Conservation (phyloP, 1,139 yeast genomes). For the Diutina ranongensis region DNA sequence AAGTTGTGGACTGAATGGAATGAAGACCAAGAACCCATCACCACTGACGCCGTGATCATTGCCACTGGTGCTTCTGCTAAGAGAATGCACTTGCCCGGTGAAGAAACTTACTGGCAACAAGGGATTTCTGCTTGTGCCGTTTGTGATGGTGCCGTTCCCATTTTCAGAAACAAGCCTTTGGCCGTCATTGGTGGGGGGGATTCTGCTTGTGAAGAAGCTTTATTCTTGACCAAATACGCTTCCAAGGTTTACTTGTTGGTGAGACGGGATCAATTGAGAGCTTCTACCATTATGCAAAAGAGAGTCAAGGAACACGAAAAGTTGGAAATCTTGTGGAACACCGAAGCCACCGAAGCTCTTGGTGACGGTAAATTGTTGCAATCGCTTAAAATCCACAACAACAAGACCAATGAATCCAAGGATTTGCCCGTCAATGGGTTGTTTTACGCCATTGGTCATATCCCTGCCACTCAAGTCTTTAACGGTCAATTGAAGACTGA, state of each 20-base stretch:
- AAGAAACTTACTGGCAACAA: constrained; percentile 96
- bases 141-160: constrained; percentile 98
- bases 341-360: constrained; percentile 76
- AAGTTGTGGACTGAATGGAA: constrained; percentile 94
- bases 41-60: constrained; percentile 83
- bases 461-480: constrained; percentile 84
- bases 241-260: constrained; percentile 89
- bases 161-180: constrained; percentile 92
- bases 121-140: constrained; percentile 99
- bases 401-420: constrained; percentile 52
- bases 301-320: constrained; percentile 76
- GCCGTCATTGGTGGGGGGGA: constrained; percentile 99
- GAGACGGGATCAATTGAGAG: constrained; percentile 88
- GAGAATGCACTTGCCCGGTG: constrained; percentile 90
- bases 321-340: constrained; percentile 82
- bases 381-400: constrained; percentile 52
- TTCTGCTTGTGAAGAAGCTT: constrained; percentile 98
- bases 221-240: constrained; percentile 91
- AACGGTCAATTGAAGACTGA: constrained; percentile 72
- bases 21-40: constrained; percentile 79
- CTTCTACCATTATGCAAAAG: constrained; percentile 93
- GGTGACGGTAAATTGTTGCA: constrained; percentile 80
- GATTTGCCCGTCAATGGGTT: constrained; percentile 81
- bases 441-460: constrained; percentile 96
- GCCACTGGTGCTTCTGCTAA: constrained; percentile 98